These are phyloP conservation scores for Gossypium raimondii DNA, from an alignment of 345 rosid species.

Conservation along the genomic window DNA sequence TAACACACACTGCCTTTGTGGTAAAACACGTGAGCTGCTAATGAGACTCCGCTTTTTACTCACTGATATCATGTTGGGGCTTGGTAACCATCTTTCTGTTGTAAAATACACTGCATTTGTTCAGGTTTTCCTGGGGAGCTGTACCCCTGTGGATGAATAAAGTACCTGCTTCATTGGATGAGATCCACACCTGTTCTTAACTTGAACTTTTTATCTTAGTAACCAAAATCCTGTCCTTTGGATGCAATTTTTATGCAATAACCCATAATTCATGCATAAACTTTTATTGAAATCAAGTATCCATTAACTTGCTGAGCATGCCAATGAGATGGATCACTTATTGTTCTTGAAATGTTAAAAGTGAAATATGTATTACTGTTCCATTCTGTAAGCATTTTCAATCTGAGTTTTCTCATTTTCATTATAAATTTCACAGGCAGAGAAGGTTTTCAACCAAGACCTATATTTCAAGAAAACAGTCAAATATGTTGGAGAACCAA, in stretches of 20 bases:
- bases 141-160: neutral
- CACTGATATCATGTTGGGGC: neutral
- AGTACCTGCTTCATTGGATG: neutral
- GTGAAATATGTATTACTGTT: neutral
- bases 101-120: neutral
- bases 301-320: neutral
- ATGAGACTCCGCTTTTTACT: neutral
- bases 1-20: neutral
- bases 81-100: neutral
- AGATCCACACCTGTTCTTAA: neutral
- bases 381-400: neutral
- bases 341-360: neutral
- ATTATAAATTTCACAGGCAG: conserved; percentile 50
- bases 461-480: conserved; percentile 88
- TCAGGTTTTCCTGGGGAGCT: neutral
- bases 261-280: neutral
- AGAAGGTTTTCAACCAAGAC: conserved; percentile 97
- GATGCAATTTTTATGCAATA: neutral
- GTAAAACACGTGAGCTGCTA: neutral
- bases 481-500: conserved; percentile 94
- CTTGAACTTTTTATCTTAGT: neutral
- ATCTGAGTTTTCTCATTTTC: neutral
- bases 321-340: neutral
- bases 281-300: neutral
- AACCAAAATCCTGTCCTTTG: neutral